Evolutionary conservation across 305 asterid genomes (phyloP).

Genomic region (Fraxinus velutina): DNA sequence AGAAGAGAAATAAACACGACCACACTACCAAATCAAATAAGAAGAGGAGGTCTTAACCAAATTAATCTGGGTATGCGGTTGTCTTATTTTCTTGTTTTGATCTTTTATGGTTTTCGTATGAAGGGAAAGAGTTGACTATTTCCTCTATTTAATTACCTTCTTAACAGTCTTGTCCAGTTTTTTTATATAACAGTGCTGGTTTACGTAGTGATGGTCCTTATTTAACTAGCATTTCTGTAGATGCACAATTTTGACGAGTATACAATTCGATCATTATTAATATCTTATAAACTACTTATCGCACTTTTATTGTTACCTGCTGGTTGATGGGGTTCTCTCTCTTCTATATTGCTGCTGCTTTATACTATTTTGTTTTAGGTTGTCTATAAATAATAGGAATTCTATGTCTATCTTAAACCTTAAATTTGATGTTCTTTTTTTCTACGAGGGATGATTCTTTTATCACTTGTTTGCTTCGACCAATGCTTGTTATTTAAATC

Average conservation of each 20-base stretch:
- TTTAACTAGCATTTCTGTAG: not conserved
- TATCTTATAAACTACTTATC: not conserved
- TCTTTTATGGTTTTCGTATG: not conserved
- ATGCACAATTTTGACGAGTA: not conserved
- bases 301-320: not conserved
- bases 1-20: constrained; percentile 59
- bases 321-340: not conserved
- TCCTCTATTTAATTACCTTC: not conserved
- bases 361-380: not conserved
- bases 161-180: not conserved
- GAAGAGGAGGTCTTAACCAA: constrained; percentile 40
- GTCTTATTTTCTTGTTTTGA: not conserved
- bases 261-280: not conserved
- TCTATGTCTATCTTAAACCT: not conserved
- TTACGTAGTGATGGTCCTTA: not conserved
- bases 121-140: not conserved
- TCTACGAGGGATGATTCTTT: not conserved
- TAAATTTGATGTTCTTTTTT: not conserved
- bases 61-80: not conserved
- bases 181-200: not conserved
- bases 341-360: not conserved
- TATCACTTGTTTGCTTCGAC: not conserved
- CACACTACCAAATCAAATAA: constrained; percentile 54
- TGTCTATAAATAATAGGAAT: not conserved
- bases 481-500: not conserved